phyloP scores from a whole-genome alignment of 257 asterid species.

The Fraxinus pennsylvanica region DNA sequence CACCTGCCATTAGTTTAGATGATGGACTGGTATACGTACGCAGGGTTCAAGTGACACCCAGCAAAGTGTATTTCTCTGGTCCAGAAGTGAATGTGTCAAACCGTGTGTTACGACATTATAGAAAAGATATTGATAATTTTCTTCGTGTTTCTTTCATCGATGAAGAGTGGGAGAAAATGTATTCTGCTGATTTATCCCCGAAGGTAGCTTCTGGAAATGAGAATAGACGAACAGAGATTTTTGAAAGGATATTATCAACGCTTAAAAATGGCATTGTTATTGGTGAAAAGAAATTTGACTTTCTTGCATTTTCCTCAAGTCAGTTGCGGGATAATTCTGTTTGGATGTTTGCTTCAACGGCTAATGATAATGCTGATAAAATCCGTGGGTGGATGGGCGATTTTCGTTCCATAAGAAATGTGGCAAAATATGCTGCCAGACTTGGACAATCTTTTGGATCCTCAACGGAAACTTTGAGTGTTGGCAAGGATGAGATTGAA shows the following conservation, averaged over 20 bases:
- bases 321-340: conserved; percentile 79
- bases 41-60: conserved; percentile 88
- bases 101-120: conserved; percentile 70
- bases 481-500: conserved; percentile 48
- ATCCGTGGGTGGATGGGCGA: conserved; percentile 91
- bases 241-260: conserved; percentile 59
- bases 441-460: conserved; percentile 98
- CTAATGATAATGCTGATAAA: conserved; percentile 42
- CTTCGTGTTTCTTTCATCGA: conserved; percentile 89
- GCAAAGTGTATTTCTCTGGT: conserved; percentile 73
- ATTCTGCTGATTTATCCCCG: conserved; percentile 57
- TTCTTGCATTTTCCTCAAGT: conserved; percentile 93
- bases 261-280: conserved; percentile 64
- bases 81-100: conserved; percentile 84
- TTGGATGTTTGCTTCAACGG: conserved; percentile 89
- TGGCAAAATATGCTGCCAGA: conserved; percentile 93
- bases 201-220: conserved; percentile 36
- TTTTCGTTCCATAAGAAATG: conserved; percentile 62
- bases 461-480: conserved; percentile 71
- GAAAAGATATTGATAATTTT: conserved; percentile 57
- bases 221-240: conserved; percentile 51
- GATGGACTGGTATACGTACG: conserved; percentile 76
- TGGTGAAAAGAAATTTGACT: conserved; percentile 71
- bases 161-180: conserved; percentile 82
- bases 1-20: conserved; percentile 61